Evolutionary conservation across 2,329 filamentous ascomycete genomes (phyloP).

Genomic region (Geoglossum cookeanum): DNA sequence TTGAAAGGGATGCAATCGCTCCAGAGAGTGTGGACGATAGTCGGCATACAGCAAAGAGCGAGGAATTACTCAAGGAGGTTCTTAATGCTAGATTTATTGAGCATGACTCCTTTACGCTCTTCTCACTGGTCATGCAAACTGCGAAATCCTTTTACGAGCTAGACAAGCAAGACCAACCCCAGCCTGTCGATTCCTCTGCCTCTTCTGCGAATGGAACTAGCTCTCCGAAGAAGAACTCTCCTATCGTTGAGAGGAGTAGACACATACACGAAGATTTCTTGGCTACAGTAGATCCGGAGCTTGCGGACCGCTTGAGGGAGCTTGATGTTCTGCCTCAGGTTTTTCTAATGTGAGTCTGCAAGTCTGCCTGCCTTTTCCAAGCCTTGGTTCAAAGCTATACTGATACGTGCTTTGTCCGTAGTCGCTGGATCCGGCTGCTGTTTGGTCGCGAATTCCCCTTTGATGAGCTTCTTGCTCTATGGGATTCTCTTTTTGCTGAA

Average conservation of each 20-base stretch:
- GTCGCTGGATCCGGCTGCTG: conserved; percentile 80
- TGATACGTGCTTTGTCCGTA: conserved; percentile 18
- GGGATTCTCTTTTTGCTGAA: conserved; percentile 81
- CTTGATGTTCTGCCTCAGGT: conserved; percentile 92
- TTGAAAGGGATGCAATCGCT: conserved; percentile 65
- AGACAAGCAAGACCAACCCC: conserved; percentile 16
- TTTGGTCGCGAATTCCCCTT: conserved; percentile 91
- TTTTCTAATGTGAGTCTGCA: conserved; percentile 57
- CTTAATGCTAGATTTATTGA: conserved; percentile 61
- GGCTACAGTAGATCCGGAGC: conserved; percentile 59
- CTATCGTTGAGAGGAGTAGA: conserved; percentile 71
- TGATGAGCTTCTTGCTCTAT: conserved; percentile 62
- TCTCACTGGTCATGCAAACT: conserved; percentile 71
- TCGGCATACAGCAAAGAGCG: conserved; percentile 18
- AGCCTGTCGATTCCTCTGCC: not conserved
- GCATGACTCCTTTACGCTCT: conserved; percentile 77
- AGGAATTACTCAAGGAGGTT: conserved; percentile 40
- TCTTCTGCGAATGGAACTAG: not conserved
- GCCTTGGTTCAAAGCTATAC: not conserved
- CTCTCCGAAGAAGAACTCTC: conserved; percentile 28
- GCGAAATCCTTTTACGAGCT: conserved; percentile 78
- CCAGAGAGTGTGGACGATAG: conserved; percentile 18
- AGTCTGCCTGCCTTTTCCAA: not conserved
- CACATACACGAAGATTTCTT: conserved; percentile 73
- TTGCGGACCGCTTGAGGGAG: conserved; percentile 59